A percentile compares a stretch with the other conserved stretches of the same genome.
These are phyloP conservation scores for Fusarium sacchari DNA, from an alignment of 2,329 filamentous ascomycete genomes.

Conservation along the genomic window DNA sequence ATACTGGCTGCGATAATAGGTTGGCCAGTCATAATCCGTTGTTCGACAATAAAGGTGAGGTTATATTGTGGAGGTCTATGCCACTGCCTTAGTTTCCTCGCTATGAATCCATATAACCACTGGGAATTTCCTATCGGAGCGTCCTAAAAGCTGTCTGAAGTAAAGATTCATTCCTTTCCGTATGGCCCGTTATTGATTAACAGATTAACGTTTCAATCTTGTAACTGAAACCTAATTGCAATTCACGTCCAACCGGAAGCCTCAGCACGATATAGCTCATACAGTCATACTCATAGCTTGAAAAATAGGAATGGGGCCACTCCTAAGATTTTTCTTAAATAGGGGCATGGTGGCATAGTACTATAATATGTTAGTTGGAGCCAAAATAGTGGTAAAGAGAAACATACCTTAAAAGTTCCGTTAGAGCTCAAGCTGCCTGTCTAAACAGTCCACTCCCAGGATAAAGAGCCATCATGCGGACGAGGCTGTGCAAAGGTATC, in stretches of 20 bases:
- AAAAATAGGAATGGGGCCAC: conserved; percentile 38
- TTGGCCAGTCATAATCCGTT: conserved; percentile 50
- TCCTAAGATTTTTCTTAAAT: conserved; percentile 41
- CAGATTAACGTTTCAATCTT: background rate
- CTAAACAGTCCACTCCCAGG: conserved; percentile 61
- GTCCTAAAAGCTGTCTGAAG: conserved; percentile 19
- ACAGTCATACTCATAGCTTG: conserved; percentile 41
- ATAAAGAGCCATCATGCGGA: conserved; percentile 54
- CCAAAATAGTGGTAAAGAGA: rapidly evolving
- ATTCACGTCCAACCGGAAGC: too few species aligned
- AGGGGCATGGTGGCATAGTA: conserved; percentile 43
- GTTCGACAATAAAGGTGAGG: conserved; percentile 65
- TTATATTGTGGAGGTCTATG: conserved; percentile 65
- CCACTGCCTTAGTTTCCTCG: conserved; percentile 54
- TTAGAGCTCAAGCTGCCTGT: conserved; percentile 62
- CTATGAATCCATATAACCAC: conserved; percentile 42
- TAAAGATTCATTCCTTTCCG: background rate
- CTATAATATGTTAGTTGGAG: conserved; percentile 26
- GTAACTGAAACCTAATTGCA: background rate
- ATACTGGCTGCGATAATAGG: background rate
- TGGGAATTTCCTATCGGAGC: conserved; percentile 19
- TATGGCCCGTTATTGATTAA: background rate
- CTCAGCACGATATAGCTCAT: conserved; percentile 17
- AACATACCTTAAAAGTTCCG: conserved; percentile 58
- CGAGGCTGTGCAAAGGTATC: conserved; percentile 48